These are phyloP conservation scores for Larix sibirica DNA, from an alignment of 83 land plant genomes.

Conservation along the genomic window DNA sequence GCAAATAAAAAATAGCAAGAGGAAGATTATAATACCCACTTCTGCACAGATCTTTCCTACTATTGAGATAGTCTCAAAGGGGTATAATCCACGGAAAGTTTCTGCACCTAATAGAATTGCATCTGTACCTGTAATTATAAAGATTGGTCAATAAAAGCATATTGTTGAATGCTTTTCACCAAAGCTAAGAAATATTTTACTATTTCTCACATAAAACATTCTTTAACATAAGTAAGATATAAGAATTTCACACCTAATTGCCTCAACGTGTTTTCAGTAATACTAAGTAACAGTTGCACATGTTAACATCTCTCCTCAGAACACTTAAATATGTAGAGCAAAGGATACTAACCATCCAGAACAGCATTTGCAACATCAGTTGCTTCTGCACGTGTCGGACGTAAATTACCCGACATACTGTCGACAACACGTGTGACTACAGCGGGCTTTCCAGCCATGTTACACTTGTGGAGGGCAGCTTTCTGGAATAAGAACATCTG, in stretches of 20 bases:
- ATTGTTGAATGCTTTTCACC: no score
- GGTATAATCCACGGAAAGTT: constrained; percentile 85
- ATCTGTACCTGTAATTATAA: constrained; percentile 59
- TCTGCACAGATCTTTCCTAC: constrained; percentile 87
- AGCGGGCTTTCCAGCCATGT: constrained; percentile 50
- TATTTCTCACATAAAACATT: no score
- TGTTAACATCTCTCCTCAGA: no score
- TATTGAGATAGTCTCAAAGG: constrained; percentile 81
- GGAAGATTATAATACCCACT: constrained; percentile 28
- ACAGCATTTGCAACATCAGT: constrained; percentile 62
- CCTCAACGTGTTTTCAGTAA: neutral
- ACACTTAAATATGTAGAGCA: neutral
- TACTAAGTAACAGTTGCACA: neutral
- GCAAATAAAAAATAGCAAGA: neutral
- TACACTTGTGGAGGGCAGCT: constrained; percentile 45
- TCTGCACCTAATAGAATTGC: constrained; percentile 95
- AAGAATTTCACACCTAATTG: neutral
- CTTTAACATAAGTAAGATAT: no score
- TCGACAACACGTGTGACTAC: constrained; percentile 48
- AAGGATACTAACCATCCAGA: constrained; percentile 32
- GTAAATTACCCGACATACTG: constrained; percentile 39
- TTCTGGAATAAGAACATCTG: constrained; percentile 50
- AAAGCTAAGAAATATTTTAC: no score
- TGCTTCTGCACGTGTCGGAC: constrained; percentile 58
- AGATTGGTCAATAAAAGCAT: neutral